Conservation (phyloP, 495 filamentous ascomycete species). For the Aspergillus leporis region DNA sequence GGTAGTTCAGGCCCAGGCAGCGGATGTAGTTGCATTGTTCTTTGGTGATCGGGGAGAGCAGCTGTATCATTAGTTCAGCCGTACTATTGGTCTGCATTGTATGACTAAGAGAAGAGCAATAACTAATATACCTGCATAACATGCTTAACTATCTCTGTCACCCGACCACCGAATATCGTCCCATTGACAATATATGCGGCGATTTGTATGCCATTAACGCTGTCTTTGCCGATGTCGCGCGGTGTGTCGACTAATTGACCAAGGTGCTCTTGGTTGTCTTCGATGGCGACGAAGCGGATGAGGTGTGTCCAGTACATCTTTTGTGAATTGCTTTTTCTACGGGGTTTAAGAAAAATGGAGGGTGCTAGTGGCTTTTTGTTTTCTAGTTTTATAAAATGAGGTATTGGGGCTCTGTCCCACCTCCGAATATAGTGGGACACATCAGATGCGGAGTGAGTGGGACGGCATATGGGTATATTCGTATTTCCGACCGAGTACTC, state of each 20-base stretch:
- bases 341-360: no score
- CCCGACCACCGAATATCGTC: constrained; percentile 3
- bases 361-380: no score
- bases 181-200: not conserved
- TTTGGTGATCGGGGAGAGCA: constrained; percentile 7
- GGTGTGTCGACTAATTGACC: constrained; percentile 8
- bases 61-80: not conserved
- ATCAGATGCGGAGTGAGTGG: no score
- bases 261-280: constrained; percentile 12
- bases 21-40: constrained; percentile 11
- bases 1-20: constrained; percentile 75
- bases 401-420: no score
- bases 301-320: constrained; percentile 12
- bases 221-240: not conserved
- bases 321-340: not conserved
- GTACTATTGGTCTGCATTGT: not conserved
- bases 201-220: not conserved
- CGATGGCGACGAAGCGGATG: constrained; percentile 9
- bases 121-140: constrained; percentile 1
- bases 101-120: not conserved
- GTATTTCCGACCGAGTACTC: no score
- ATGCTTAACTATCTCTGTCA: not conserved
- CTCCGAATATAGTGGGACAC: no score
- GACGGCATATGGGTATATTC: no score
- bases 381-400: no score